Conservation (phyloP, 805 yeast species). For the Kluyveromyces nonfermentans region DNA sequence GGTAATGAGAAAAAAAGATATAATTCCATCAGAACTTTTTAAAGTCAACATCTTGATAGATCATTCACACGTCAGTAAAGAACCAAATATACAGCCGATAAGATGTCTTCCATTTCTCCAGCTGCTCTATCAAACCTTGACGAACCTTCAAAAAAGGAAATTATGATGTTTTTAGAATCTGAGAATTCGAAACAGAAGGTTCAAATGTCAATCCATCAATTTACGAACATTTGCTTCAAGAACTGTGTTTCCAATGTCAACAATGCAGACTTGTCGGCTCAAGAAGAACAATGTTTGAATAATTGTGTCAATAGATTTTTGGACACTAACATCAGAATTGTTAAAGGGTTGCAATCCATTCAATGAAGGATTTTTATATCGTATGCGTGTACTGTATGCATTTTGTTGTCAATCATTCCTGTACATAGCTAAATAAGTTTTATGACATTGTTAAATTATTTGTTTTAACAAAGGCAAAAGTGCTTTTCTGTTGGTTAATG, state of each 20-base stretch:
- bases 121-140: conserved; percentile 42
- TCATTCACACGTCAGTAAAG: neutral
- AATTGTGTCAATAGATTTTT: conserved; percentile 81
- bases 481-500: neutral
- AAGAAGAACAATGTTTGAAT: conserved; percentile 64
- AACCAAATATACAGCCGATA: neutral
- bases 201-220: conserved; percentile 75
- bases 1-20: neutral
- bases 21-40: neutral
- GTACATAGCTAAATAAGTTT: neutral
- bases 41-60: neutral
- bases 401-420: neutral
- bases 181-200: conserved; percentile 84
- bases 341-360: conserved; percentile 37
- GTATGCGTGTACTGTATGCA: neutral
- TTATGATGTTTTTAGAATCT: conserved; percentile 63
- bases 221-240: conserved; percentile 86
- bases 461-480: neutral
- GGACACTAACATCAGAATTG: conserved; percentile 80
- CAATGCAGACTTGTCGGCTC: conserved; percentile 39
- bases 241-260: conserved; percentile 55
- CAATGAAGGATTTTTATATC: conserved; percentile 14
- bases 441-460: no score
- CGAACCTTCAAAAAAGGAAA: conserved; percentile 62
- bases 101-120: conserved; percentile 32